Conservation (phyloP, 805 yeast species). For the Nakazawaea ambrosiae region DNA sequence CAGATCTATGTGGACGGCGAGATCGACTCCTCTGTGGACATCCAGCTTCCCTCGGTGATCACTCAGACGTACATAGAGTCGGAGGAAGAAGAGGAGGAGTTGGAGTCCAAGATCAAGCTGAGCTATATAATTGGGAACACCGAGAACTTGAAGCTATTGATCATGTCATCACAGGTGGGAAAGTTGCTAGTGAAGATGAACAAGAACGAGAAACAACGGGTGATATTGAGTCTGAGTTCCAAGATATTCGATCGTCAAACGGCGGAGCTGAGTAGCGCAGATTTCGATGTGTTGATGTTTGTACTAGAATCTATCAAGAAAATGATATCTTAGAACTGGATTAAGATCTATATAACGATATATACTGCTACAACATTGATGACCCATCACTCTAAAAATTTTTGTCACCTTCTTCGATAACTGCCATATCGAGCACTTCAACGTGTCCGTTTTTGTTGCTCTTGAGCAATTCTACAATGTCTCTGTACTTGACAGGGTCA, state of each 20-base stretch:
- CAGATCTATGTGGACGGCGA: slow-evolving; percentile 9
- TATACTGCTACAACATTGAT: too few species aligned
- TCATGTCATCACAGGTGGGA: slow-evolving; percentile 34
- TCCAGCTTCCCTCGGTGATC: slow-evolving; percentile 30
- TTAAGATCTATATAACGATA: too few species aligned
- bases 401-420: slow-evolving; percentile 51
- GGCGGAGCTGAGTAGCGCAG: slow-evolving; percentile 23
- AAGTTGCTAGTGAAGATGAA: slow-evolving; percentile 18
- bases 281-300: slow-evolving; percentile 30
- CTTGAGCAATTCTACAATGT: slow-evolving; percentile 52
- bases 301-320: slow-evolving; percentile 1
- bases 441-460: slow-evolving; percentile 48
- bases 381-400: slow-evolving; percentile 9
- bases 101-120: slow-evolving; percentile 3
- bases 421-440: slow-evolving; percentile 87
- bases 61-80: slow-evolving; percentile 19
- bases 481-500: slow-evolving; percentile 80
- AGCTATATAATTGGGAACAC: slow-evolving; percentile 25
- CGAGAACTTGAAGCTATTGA: slow-evolving; percentile 35
- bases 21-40: slow-evolving; percentile 7
- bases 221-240: slow-evolving; percentile 28
- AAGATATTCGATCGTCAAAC: slow-evolving; percentile 28
- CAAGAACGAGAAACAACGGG: slow-evolving; percentile 26
- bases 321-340: not conserved
- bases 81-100: slow-evolving; percentile 2